Base-by-base conservation (phyloP, 768 basidiomycete species). In the Russula griseocarnosa region DNA sequence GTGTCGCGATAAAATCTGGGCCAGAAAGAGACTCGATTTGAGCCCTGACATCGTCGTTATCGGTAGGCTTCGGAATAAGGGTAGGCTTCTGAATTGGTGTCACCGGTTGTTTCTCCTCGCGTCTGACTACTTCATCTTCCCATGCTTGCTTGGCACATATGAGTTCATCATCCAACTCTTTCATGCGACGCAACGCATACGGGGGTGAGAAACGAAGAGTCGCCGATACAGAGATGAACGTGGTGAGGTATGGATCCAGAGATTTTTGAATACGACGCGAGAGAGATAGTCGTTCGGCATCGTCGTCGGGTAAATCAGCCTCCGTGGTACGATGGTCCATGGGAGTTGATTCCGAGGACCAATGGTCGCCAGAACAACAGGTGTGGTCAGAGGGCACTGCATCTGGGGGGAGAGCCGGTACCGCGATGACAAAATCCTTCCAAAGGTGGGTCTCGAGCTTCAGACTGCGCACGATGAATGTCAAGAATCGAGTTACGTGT, bases 401-500 rank as follows among this genome's bases (percentile, higher is more conserved):
- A 65, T 86, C 83, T 38, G 79, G 70, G 58, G 85, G 83, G 67
- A 91, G 80, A 9, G 82, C 78, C 14, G 89, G 88, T 28, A 91
- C 72, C 0, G 86, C 86, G 63, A 92, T 88, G 61, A 92, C 84
- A 22, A 86, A 90, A 71, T 94, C 90, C 73, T 90, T 92, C 92
- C 92, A 93, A n/a, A 94, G 79, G 70, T 91, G 90, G 0, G 90
- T 92, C 77, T 99, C 96, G 71, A 97, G 81, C 71, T 95, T 94
- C 72, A 97, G 77, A 72, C 95, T 96, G 67, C 94, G 87, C 28
- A 94, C 94, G 62, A 94, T 89, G 75, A 97, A 90, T 2, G 88
- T 86, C 73, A 98, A 82, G 77, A 98, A 96, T 32, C 92, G 81
- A 16, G 94, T 92, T 58, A 98, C 90, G 71, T 89, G 88, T 79